phyloP scores from a whole-genome alignment of 352 stramenopile species.

The Aphanomyces euteiches region DNA sequence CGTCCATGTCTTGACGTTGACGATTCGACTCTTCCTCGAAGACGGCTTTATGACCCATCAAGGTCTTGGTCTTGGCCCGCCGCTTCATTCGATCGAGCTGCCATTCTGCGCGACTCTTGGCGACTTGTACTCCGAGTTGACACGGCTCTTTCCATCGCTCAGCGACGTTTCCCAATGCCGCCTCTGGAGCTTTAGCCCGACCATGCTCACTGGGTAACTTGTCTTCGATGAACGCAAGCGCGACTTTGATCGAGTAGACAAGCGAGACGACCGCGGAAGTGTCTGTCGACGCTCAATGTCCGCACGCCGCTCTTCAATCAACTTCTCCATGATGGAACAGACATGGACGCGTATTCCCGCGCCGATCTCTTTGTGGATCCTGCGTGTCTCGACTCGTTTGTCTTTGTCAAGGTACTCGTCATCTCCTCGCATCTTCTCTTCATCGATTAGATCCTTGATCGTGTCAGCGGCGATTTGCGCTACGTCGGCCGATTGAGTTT shows the following conservation, averaged over 20 bases:
- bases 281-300: slow-evolving; percentile 45
- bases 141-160: slow-evolving; percentile 34
- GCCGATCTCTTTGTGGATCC: slow-evolving; percentile 71
- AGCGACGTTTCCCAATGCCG: slow-evolving; percentile 34
- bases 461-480: slow-evolving; percentile 39
- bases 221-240: neutral
- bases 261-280: slow-evolving; percentile 63
- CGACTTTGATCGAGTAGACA: slow-evolving; percentile 30
- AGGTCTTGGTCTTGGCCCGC: slow-evolving; percentile 53
- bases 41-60: slow-evolving; percentile 47
- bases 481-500: slow-evolving; percentile 47
- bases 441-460: slow-evolving; percentile 35
- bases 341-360: slow-evolving; percentile 82
- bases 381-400: slow-evolving; percentile 42
- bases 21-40: slow-evolving; percentile 67
- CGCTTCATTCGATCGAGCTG: slow-evolving; percentile 48
- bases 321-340: slow-evolving; percentile 65
- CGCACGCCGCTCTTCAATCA: slow-evolving; percentile 61
- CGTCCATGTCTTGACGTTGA: slow-evolving; percentile 75
- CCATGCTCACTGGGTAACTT: slow-evolving; percentile 49
- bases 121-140: slow-evolving; percentile 48
- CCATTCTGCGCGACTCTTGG: slow-evolving; percentile 65
- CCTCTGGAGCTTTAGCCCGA: slow-evolving; percentile 79
- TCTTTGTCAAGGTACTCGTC: slow-evolving; percentile 56
- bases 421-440: too few species aligned